Conservation (phyloP, 2,329 filamentous ascomycete species). For the Penicillium sp. region DNA sequence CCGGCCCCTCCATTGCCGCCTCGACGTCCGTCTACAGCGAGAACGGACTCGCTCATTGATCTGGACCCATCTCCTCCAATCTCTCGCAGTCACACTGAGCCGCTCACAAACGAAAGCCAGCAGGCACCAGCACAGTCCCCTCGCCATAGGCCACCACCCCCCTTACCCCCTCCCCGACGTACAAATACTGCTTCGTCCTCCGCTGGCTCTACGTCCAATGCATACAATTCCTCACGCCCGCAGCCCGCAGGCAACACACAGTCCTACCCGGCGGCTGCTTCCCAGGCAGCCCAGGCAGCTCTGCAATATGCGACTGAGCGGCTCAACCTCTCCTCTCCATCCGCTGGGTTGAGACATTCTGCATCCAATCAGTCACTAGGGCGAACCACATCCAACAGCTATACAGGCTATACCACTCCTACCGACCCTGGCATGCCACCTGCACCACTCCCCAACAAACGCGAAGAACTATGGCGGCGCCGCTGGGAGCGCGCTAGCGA, state of each 20-base stretch:
- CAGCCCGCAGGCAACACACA: constrained; percentile 20
- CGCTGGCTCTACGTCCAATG: constrained; percentile 14
- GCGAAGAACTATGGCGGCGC: constrained; percentile 50
- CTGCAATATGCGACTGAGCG: constrained; percentile 33
- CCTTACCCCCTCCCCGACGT: constrained; percentile 33
- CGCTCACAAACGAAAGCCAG: constrained; percentile 6
- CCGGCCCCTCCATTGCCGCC: constrained; percentile 40
- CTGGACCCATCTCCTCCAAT: constrained; percentile 20
- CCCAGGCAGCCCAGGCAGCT: constrained; percentile 28
- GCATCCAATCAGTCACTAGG: constrained; percentile 23
- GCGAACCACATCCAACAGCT: constrained; percentile 16
- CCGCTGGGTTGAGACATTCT: constrained; percentile 19
- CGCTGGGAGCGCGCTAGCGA: constrained; percentile 48
- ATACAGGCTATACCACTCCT: constrained; percentile 7
- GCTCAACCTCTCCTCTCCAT: constrained; percentile 23
- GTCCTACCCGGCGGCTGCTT: constrained; percentile 28
- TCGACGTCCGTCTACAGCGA: constrained; percentile 27
- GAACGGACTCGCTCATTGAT: constrained; percentile 19
- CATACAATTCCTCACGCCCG: constrained; percentile 16
- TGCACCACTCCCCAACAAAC: constrained; percentile 43
- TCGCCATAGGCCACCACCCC: constrained; percentile 30
- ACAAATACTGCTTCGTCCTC: constrained; percentile 29
- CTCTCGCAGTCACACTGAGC: constrained; percentile 28
- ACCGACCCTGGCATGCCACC: constrained; percentile 23
- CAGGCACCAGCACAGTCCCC: constrained; percentile 8